phyloP scores from a whole-genome alignment of 129 eudicot species.

The Centella asiatica region DNA sequence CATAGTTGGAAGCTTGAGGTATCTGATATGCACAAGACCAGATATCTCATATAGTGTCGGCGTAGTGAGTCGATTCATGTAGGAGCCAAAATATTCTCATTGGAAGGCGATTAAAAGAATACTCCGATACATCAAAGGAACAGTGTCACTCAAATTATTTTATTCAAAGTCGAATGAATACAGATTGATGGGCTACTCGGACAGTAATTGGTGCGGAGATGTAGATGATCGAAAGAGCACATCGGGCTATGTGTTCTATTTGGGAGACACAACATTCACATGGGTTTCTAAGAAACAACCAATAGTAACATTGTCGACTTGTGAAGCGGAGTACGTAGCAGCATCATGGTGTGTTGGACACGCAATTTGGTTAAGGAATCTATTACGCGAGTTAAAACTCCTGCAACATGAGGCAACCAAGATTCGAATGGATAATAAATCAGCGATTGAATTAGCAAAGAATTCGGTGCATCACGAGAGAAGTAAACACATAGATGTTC shows the following conservation, averaged over 20 bases:
- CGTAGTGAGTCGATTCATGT: constrained; percentile 13
- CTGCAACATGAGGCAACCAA: no score
- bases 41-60: constrained; percentile 6
- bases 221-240: constrained; percentile 7
- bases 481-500: no score
- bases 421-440: no score
- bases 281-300: no score
- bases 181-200: constrained; percentile 5
- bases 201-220: constrained; percentile 11
- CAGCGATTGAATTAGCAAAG: no score
- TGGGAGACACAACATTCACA: not conserved
- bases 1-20: no score
- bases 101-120: constrained; percentile 6
- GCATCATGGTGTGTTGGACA: constrained; percentile 2
- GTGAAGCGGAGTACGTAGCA: constrained; percentile 13
- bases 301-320: no score
- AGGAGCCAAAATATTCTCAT: not conserved
- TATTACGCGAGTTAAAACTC: no score
- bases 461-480: no score
- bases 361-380: no score
- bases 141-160: not conserved
- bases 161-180: not conserved
- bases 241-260: constrained; percentile 4
- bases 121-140: constrained; percentile 1
- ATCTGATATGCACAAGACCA: constrained; percentile 15